phyloP scores from a whole-genome alignment of 331 rosid genomes.

The Pyracantha coccinea region DNA sequence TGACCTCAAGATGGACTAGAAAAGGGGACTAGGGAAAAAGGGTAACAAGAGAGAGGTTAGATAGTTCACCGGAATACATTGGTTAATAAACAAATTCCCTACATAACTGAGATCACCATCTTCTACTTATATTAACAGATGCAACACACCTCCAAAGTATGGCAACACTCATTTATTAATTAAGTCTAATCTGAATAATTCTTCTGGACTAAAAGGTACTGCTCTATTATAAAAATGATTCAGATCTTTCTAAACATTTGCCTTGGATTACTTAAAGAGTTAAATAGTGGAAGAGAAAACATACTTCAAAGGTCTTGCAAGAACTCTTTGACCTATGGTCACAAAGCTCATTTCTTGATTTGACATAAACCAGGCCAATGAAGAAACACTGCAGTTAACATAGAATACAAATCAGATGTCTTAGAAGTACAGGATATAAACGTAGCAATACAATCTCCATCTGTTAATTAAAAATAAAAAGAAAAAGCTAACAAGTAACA shows the following conservation, averaged over 20 bases:
- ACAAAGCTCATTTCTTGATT: conserved; percentile 97
- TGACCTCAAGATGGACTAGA: neutral
- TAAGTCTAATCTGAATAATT: conserved; percentile 1
- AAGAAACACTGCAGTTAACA: conserved; percentile 74
- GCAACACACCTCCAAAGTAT: neutral
- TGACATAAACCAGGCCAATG: conserved; percentile 99
- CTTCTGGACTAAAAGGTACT: neutral
- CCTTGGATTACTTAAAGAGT: neutral
- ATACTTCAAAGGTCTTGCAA: conserved; percentile 92
- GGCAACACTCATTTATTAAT: neutral
- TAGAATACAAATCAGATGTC: conserved; percentile 1
- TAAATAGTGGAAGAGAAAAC: conserved; percentile 17
- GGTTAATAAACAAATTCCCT: neutral
- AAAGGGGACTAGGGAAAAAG: neutral
- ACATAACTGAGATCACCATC: neutral
- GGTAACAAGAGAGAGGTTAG: neutral
- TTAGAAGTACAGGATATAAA: conserved; percentile 3
- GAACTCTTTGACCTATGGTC: conserved; percentile 94
- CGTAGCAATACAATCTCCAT: conserved; percentile 1
- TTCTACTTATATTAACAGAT: neutral
- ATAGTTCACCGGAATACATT: neutral
- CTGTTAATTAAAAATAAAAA: conserved; percentile 5
- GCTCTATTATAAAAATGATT: neutral
- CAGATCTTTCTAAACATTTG: neutral
- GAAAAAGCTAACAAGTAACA: neutral